Base-by-base conservation (phyloP, 805 yeast genomes). In the Grigorovia jiainica region DNA sequence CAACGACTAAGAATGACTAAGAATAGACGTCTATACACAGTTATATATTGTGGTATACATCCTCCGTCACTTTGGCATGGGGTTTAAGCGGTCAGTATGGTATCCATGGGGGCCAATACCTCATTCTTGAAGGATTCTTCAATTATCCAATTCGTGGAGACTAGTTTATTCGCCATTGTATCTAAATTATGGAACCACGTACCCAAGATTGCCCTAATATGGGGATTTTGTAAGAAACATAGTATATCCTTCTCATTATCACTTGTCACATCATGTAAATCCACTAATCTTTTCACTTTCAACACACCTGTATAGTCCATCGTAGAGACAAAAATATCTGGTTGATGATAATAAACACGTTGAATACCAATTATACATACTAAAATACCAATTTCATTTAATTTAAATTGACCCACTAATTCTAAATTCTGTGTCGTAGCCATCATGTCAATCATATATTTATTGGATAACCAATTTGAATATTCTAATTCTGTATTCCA, bases 351-450 rank as follows among this genome's bases (percentile, higher is more conserved):
- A 27, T 13, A 27, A n/a, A 27, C 23, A 7, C 35, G 34, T 20
- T 43, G 47, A n/a, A 36, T 41, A 6, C 54, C 50, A 3, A 49
- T 40, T 3, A 52, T 41, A 31, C 54, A 51, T 32, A 49, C 44
- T 8, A 45, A 36, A 18, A 43, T 43, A 5, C 32, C 16, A 17
- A 43, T 48, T 16, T 48, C 41, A 6, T 46, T 45, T 3, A 38
- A 31, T 5, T 47, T 48, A 39, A 54, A 46, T 15, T 34, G 36
- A 7, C 58, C 58, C 4, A 51, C 7, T 13, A 34, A 15, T 9
- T 16, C 37, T 10, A 20, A n/a, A 19, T 23, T 24, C 13, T 30
- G 39, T 5, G 29, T 23, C 4, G 15, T 20, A 10, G 24, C 23
- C 18, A 10, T n/a, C 19, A 16, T 7, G 13, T 36, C 38, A 7